A percentile compares a stretch with the other conserved stretches of the same genome.
Evolutionary conservation across 1,139 yeast species (phyloP).

Genomic region (Debaryomyces subglobosus): DNA sequence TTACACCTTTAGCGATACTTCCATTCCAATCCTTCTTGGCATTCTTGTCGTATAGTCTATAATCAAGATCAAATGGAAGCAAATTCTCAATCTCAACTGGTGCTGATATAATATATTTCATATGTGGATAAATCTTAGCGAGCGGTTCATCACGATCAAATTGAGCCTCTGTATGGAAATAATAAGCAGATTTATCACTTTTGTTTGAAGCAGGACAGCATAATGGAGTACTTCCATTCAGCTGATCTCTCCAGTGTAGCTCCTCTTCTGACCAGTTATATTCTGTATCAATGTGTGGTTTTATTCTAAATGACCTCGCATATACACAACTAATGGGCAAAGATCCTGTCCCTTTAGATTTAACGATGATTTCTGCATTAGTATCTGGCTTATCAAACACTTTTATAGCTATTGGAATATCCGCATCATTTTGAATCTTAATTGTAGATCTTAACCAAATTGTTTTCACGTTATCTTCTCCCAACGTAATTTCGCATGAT

Average conservation of each 20-base stretch:
- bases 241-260: conserved; percentile 67
- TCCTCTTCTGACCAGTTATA: conserved; percentile 70
- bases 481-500: conserved; percentile 68
- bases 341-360: conserved; percentile 59
- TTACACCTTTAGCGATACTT: conserved; percentile 61
- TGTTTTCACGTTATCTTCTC: conserved; percentile 76
- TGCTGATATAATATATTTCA: conserved; percentile 77
- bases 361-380: conserved; percentile 37
- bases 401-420: conserved; percentile 54
- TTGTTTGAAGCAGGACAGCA: conserved; percentile 54
- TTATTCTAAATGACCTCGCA: conserved; percentile 56
- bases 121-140: conserved; percentile 78
- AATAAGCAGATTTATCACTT: conserved; percentile 51
- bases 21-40: conserved; percentile 74
- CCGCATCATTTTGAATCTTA: conserved; percentile 70
- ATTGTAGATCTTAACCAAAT: conserved; percentile 78
- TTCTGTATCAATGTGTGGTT: conserved; percentile 57
- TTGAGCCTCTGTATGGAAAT: conserved; percentile 74
- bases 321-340: conserved; percentile 76
- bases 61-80: conserved; percentile 79
- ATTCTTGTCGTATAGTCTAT: conserved; percentile 76
- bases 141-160: conserved; percentile 68
- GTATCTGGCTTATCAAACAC: conserved; percentile 23
- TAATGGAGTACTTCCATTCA: conserved; percentile 56
- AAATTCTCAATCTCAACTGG: conserved; percentile 86